Evolutionary conservation across 1,284 basidiomycete species (phyloP), one percentile per base, ranked within the genome.

Genomic region (Inonotus hispidus): DNA sequence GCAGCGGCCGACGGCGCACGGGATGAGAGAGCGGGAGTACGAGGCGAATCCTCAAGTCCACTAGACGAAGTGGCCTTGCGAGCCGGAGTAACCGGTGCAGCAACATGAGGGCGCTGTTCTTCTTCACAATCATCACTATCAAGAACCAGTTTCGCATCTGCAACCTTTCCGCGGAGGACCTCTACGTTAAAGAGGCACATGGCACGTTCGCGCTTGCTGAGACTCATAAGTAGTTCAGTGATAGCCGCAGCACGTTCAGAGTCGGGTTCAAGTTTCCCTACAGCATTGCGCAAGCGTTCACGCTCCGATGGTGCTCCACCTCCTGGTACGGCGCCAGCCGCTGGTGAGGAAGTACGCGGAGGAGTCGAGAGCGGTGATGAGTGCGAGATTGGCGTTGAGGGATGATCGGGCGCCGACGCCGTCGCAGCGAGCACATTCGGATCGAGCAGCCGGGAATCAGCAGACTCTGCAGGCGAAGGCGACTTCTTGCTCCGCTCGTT

Each of bases 151-250:
- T 87, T 89, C 8, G 93, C 93, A 67, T 93, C 93, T 1, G 82
- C 82, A 13, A 95, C 78, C 73, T 95, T 95, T 23, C 77, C 78
- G 58, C 84, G 81, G 37, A 95, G 78, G 41, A 92, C 82, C 66
- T 95, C 92, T 8, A 80, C 78, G 67, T 93, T 95, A 79, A 95
- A 95, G 46, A 95, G 77, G 72, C 91, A 93, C 82, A 95, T 81
- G 0, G 92, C 92, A 2, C 92, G 84, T 66, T 96, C 93, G 66
- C 90, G 85, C 74, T 93, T 95, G 2, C 90, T 87, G 25, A 96
- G 77, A 65, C 85, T 86, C 82, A 93, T 89, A 38, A 95, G 75
- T 57, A 95, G 77, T 54, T 91, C 90, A 0, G 88, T 85, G 57
- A 93, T 79, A 64, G 90, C 85, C 3, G 69, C 71, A 49, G 84